Evolutionary conservation across 2,329 filamentous ascomycete genomes (phyloP).

Genomic region (Ceratocystis diversiconidia): DNA sequence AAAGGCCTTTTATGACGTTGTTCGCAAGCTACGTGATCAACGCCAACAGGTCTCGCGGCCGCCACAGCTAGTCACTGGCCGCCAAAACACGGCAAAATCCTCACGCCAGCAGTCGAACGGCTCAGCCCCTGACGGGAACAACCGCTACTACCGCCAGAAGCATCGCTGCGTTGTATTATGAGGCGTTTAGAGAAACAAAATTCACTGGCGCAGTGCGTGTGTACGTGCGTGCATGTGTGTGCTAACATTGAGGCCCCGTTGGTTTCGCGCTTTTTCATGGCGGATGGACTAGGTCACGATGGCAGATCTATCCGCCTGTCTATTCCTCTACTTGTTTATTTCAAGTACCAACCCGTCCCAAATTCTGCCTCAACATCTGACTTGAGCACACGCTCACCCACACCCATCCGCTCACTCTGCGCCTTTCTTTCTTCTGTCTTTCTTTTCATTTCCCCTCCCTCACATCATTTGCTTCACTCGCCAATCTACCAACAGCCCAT

Average conservation of each 20-base stretch:
- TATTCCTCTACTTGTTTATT: too few species aligned
- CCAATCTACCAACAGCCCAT: not conserved
- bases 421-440: not conserved
- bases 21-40: constrained; percentile 75
- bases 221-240: not conserved
- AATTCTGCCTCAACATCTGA: too few species aligned
- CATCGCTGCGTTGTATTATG: constrained; percentile 30
- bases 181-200: constrained; percentile 17
- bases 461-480: not conserved
- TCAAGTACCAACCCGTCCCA: too few species aligned
- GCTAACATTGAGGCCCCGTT: not conserved
- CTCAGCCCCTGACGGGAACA: constrained; percentile 20
- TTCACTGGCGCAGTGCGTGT: not conserved
- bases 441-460: not conserved
- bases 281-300: too few species aligned
- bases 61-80: constrained; percentile 19
- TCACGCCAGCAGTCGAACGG: constrained; percentile 19
- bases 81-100: constrained; percentile 24
- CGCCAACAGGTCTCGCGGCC: constrained; percentile 43
- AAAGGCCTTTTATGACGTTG: constrained; percentile 96
- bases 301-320: too few species aligned
- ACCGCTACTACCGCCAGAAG: constrained; percentile 24
- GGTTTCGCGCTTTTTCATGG: too few species aligned
- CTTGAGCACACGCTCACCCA: too few species aligned
- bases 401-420: too few species aligned